phyloP scores from a whole-genome alignment of 2,329 filamentous ascomycete genomes.

The Pseudogymnoascus sp. region DNA sequence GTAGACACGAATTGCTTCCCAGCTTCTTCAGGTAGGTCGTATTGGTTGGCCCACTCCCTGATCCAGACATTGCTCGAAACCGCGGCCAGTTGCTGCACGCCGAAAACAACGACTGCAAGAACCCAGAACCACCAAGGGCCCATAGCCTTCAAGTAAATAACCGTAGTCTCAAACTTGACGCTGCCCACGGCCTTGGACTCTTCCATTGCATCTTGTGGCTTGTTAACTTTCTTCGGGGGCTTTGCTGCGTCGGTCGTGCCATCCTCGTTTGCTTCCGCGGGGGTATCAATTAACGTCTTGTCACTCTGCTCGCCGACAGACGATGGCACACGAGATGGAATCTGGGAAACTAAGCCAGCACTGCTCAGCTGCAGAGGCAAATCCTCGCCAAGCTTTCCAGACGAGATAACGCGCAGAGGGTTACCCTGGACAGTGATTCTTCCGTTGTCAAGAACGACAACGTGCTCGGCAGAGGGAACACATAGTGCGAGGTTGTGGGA shows the following conservation, averaged over 20 bases:
- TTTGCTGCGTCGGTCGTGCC: constrained; percentile 27
- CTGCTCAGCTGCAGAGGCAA: constrained; percentile 64
- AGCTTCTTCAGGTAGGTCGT: constrained; percentile 43
- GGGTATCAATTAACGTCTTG: constrained; percentile 40
- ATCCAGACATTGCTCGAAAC: constrained; percentile 94
- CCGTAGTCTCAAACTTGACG: constrained; percentile 79
- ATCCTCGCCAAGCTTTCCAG: constrained; percentile 85
- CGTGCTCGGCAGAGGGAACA: constrained; percentile 68
- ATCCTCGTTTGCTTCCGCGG: constrained; percentile 39
- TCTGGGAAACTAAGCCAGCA: constrained; percentile 62
- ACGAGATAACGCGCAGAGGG: constrained; percentile 68
- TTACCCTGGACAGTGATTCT: constrained; percentile 69
- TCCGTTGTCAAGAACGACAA: constrained; percentile 83
- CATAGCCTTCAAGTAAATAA: constrained; percentile 82
- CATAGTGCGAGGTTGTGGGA: constrained; percentile 93
- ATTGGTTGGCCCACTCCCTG: constrained; percentile 88
- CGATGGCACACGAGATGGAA: constrained; percentile 71
- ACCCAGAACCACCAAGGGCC: constrained; percentile 96
- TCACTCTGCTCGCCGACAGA: constrained; percentile 58
- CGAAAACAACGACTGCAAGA: constrained; percentile 65
- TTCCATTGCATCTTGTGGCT: constrained; percentile 44
- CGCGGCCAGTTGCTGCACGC: constrained; percentile 72
- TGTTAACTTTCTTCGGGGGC: constrained; percentile 34
- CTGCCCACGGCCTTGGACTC: constrained; percentile 80
- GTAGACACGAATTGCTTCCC: constrained; percentile 3